phyloP scores from a whole-genome alignment of 768 basidiomycete genomes.

The Galerina sulciceps region DNA sequence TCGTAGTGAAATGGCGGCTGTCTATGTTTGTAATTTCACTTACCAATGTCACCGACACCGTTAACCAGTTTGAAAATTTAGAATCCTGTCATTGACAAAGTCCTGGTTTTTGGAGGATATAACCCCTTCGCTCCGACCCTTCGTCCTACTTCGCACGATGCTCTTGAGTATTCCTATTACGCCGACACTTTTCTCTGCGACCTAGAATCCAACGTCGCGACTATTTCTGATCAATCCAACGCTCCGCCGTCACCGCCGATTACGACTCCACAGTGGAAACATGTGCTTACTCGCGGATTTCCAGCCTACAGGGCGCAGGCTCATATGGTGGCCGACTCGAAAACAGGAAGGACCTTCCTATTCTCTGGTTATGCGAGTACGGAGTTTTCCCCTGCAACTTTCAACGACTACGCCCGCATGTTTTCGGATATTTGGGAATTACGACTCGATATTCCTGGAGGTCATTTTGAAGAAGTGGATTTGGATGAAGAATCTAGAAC shows the following conservation, averaged over 20 bases:
- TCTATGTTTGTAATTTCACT: conserved; percentile 10
- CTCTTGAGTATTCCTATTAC: conserved; percentile 38
- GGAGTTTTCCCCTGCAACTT: conserved; percentile 33
- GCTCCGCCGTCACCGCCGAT: background rate
- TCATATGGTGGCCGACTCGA: conserved; percentile 35
- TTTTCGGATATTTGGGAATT: conserved; percentile 44
- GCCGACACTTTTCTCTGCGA: conserved; percentile 41
- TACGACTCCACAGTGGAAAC: conserved; percentile 29
- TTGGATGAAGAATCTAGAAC: conserved; percentile 38
- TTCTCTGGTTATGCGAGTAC: conserved; percentile 46
- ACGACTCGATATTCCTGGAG: conserved; percentile 37
- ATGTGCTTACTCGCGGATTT: conserved; percentile 42
- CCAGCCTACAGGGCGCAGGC: conserved; percentile 42
- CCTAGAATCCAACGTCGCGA: background rate
- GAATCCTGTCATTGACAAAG: conserved; percentile 32
- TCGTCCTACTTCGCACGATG: conserved; percentile 7
- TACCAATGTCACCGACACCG: background rate
- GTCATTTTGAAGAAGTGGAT: conserved; percentile 38
- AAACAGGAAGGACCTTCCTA: conserved; percentile 38
- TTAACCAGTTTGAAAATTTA: background rate
- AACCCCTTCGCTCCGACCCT: conserved; percentile 27
- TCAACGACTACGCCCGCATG: conserved; percentile 25
- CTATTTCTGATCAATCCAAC: background rate
- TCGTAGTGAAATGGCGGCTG: conserved; percentile 30
- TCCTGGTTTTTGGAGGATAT: conserved; percentile 41